Evolutionary conservation across 768 basidiomycete genomes (phyloP).

Genomic region (Termitomyces sp.): DNA sequence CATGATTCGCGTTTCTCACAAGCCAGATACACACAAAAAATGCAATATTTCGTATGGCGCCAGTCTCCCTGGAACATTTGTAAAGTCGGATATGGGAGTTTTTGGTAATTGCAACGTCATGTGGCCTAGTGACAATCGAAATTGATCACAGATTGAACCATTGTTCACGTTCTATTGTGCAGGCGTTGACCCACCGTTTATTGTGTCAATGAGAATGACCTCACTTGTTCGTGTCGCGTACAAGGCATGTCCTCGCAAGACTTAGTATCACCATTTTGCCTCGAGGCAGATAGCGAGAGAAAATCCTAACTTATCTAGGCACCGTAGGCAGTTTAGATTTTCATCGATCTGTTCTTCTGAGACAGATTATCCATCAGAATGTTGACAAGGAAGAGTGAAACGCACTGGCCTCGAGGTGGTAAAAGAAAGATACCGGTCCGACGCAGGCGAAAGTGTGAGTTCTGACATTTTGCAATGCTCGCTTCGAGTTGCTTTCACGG

Average conservation of each 20-base stretch:
- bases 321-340: not conserved
- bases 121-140: not conserved
- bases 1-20: not conserved
- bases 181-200: not conserved
- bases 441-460: not conserved
- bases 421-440: not conserved
- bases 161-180: not conserved
- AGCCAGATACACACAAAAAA: not conserved
- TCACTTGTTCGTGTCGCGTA: not conserved
- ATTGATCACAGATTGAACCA: no score
- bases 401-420: slow-evolving; percentile 13
- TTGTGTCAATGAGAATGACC: not conserved
- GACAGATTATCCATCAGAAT: not conserved
- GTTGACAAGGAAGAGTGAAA: not conserved
- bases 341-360: not conserved
- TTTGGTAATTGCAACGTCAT: not conserved
- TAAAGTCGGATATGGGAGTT: not conserved
- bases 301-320: not conserved
- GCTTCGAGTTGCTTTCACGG: not conserved
- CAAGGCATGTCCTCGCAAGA: not conserved
- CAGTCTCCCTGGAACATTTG: not conserved
- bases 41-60: not conserved
- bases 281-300: not conserved
- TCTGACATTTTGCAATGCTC: not conserved
- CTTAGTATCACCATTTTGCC: not conserved